A percentile compares a stretch with the other conserved stretches of the same genome.
Evolutionary conservation across 192 early-diverging fungal genomes (phyloP).

Genomic region (Anaeromyces robustus): DNA sequence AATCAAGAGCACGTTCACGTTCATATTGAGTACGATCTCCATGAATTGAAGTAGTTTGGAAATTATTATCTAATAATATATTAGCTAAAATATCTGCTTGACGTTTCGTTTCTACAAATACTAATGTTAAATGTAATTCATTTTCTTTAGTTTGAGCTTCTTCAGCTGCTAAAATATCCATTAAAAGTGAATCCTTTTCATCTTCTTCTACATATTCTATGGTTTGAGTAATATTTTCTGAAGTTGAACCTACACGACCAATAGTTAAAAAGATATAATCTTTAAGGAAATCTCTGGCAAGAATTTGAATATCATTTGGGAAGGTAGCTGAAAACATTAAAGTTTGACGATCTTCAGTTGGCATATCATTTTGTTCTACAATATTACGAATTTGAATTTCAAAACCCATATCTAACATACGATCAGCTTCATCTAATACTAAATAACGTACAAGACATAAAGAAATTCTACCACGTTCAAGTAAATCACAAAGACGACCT

Average conservation of each 20-base stretch:
- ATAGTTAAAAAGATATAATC: conserved; percentile 1
- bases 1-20: not conserved
- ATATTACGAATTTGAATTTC: conserved; percentile 22
- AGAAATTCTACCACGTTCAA: conserved; percentile 61
- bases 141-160: not conserved
- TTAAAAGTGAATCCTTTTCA: conserved; percentile 48
- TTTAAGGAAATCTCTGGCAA: conserved; percentile 3
- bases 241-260: not conserved
- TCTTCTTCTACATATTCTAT: conserved; percentile 1
- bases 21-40: not conserved
- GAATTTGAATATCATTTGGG: conserved; percentile 4
- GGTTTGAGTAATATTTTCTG: not conserved
- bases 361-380: not conserved
- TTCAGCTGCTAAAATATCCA: conserved; percentile 48
- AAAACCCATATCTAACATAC: conserved; percentile 2
- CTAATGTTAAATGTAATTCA: not conserved
- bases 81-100: not conserved
- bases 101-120: not conserved
- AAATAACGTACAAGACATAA: conserved; percentile 55
- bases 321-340: conserved; percentile 4
- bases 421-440: conserved; percentile 1
- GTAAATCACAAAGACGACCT: conserved; percentile 71
- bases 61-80: not conserved
- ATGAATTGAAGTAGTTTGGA: not conserved
- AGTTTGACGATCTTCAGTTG: conserved; percentile 24